A percentile compares a stretch with the other conserved stretches of the same genome.
phyloP scores from a whole-genome alignment of 2,329 filamentous ascomycete species.

The Monilinia polystroma region DNA sequence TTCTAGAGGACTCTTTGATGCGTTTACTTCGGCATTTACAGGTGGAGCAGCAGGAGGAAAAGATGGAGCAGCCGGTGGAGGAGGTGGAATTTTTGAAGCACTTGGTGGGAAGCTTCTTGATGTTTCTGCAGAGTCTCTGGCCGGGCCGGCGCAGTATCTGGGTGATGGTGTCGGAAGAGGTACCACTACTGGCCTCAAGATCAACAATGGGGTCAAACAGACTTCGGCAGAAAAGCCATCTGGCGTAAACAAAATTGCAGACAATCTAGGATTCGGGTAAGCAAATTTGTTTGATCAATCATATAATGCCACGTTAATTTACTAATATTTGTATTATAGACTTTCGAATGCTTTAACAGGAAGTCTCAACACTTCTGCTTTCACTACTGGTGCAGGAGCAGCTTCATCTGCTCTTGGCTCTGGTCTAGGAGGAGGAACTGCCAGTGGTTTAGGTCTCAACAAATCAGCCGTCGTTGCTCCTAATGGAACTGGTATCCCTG shows the following conservation, averaged over 20 bases:
- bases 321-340: not conserved
- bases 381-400: not conserved
- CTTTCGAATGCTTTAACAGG: conserved; percentile 17
- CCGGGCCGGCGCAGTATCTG: conserved; percentile 3
- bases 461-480: conserved; percentile 17
- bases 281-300: not conserved
- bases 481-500: conserved; percentile 8
- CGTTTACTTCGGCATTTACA: not conserved
- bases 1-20: conserved; percentile 10
- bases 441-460: conserved; percentile 17
- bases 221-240: conserved; percentile 15
- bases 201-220: conserved; percentile 18
- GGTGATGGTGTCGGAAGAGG: conserved; percentile 22
- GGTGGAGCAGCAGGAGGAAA: not conserved
- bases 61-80: not conserved
- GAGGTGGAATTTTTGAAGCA: not conserved
- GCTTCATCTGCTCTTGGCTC: conserved; percentile 12
- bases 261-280: conserved; percentile 21
- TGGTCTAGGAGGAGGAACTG: conserved; percentile 20
- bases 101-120: conserved; percentile 2
- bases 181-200: conserved; percentile 18
- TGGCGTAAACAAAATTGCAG: conserved; percentile 13
- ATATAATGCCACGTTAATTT: not conserved
- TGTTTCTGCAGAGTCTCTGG: conserved; percentile 12
- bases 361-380: conserved; percentile 8